These are phyloP conservation scores for Phylloporus arenicola DNA, from an alignment of 768 basidiomycete genomes.

Conservation along the genomic window DNA sequence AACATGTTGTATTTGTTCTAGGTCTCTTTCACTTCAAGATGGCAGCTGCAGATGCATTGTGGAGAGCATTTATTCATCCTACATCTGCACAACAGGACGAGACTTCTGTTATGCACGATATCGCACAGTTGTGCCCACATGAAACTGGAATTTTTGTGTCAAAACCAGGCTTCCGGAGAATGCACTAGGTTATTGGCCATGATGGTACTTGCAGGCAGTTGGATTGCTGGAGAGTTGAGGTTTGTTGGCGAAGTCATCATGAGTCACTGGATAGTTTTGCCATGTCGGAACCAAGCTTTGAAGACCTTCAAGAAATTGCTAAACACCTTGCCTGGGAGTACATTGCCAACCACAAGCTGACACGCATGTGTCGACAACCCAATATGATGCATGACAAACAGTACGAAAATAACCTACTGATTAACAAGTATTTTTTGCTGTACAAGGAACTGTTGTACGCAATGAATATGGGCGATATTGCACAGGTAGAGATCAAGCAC, in stretches of 20 bases:
- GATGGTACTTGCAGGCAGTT: constrained; percentile 22
- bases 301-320: constrained; percentile 25
- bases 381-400: constrained; percentile 24
- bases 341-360: constrained; percentile 16
- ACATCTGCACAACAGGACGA: constrained; percentile 1
- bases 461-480: constrained; percentile 33
- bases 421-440: constrained; percentile 32
- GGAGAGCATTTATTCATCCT: constrained; percentile 12
- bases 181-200: constrained; percentile 34
- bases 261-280: constrained; percentile 18
- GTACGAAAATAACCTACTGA: constrained; percentile 30
- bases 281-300: constrained; percentile 8
- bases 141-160: background rate
- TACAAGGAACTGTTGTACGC: constrained; percentile 37
- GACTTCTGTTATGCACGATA: constrained; percentile 16
- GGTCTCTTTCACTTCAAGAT: constrained; percentile 16
- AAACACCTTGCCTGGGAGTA: constrained; percentile 10
- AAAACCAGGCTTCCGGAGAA: constrained; percentile 33
- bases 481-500: constrained; percentile 23
- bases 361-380: constrained; percentile 24
- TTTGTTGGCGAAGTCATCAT: constrained; percentile 17
- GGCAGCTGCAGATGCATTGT: constrained; percentile 24
- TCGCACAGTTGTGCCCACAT: constrained; percentile 16
- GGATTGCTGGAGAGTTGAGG: constrained; percentile 25
- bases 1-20: constrained; percentile 30